Conservation (phyloP, 768 basidiomycete species). For the Hemileccinum rubropunctum region DNA sequence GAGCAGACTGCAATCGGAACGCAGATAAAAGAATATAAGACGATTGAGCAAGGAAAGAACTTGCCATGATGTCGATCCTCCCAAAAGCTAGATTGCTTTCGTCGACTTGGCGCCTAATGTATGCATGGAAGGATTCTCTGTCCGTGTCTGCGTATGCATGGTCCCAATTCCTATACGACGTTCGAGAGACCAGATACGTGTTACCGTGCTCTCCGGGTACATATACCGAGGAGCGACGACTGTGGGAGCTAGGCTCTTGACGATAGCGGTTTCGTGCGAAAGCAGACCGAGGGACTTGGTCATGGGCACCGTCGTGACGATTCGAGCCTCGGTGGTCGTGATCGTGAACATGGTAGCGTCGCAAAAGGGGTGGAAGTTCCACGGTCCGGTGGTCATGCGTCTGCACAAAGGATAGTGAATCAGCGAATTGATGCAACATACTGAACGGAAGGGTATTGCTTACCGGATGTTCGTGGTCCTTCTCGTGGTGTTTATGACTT, state of each 20-base stretch:
- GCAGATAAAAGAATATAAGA: not conserved
- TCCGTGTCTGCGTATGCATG: not conserved
- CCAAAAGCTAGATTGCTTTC: conserved; percentile 36
- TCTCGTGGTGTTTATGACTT: not conserved
- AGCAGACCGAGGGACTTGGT: conserved; percentile 14
- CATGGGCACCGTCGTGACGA: not conserved
- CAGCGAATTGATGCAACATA: not conserved
- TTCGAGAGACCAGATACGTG: conserved; percentile 26
- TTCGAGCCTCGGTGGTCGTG: not conserved
- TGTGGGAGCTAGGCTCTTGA: conserved; percentile 3
- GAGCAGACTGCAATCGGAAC: conserved; percentile 5
- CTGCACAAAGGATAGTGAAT: not conserved
- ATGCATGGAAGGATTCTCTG: not conserved
- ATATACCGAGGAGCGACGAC: conserved; percentile 22
- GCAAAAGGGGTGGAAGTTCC: conserved; percentile 17
- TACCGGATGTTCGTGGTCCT: conserved; percentile 8
- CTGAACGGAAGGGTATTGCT: not conserved
- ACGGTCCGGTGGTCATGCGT: not conserved
- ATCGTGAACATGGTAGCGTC: conserved; percentile 7
- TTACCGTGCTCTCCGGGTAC: conserved; percentile 26
- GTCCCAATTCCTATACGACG: not conserved
- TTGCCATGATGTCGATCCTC: conserved; percentile 48
- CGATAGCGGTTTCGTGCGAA: conserved; percentile 22
- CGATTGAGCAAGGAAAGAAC: conserved; percentile 16
- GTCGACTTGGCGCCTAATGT: conserved; percentile 10